phyloP scores from a whole-genome alignment of 176 grass and related monocot species.

The Aegilops speltoides region DNA sequence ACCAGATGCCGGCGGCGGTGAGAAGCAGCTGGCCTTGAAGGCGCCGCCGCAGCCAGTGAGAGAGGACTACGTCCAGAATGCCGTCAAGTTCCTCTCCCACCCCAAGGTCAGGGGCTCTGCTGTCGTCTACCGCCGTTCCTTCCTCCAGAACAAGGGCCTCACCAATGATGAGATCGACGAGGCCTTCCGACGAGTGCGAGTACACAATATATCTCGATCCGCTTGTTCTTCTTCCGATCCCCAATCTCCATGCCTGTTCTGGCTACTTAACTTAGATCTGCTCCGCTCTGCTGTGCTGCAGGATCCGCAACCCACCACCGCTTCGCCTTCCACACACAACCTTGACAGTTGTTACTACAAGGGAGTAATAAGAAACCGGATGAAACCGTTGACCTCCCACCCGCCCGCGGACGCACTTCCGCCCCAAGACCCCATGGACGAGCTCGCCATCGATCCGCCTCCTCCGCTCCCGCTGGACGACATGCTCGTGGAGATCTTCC shows the following conservation, averaged over 20 bases:
- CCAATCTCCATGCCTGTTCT: neutral
- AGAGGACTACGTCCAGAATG: slow-evolving; percentile 88
- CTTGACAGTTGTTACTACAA: too few species aligned
- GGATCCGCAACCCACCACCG: slow-evolving; percentile 52
- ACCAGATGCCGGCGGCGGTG: neutral
- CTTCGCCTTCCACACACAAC: slow-evolving; percentile 4
- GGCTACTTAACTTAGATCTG: neutral
- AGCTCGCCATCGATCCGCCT: too few species aligned
- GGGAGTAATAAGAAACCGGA: too few species aligned
- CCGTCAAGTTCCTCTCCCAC: slow-evolving; percentile 91
- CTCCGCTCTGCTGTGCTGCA: neutral
- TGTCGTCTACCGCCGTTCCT: slow-evolving; percentile 68
- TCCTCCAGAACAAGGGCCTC: slow-evolving; percentile 89
- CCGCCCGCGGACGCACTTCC: too few species aligned
- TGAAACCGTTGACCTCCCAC: too few species aligned
- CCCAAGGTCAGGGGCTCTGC: slow-evolving; percentile 81
- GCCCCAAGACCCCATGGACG: too few species aligned
- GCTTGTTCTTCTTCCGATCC: neutral
- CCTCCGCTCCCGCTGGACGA: too few species aligned
- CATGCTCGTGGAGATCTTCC: too few species aligned
- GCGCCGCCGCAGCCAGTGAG: slow-evolving; percentile 48
- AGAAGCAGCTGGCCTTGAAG: slow-evolving; percentile 36
- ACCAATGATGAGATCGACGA: slow-evolving; percentile 90
- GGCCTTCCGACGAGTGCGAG: slow-evolving; percentile 85
- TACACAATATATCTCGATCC: slow-evolving; percentile 16